Conservation (phyloP, 1,139 yeast genomes). For the Geotrichum cucujoidarum region DNA sequence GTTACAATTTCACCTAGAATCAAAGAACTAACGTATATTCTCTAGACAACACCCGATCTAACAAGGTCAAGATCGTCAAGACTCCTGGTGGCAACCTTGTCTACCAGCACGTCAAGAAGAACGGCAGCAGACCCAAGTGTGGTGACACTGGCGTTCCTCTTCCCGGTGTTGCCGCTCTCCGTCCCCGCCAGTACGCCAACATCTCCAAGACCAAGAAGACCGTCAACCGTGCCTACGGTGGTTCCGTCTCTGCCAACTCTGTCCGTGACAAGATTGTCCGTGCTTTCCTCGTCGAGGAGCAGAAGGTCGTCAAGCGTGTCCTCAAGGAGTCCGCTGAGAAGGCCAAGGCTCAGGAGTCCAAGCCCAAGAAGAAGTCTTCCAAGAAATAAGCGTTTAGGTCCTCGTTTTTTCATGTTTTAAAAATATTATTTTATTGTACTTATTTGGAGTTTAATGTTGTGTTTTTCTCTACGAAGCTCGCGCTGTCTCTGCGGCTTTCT, state of each 20-base stretch:
- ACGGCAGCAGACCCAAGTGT: conserved; percentile 94
- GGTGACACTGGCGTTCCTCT: conserved; percentile 96
- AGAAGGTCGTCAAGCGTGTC: conserved; percentile 98
- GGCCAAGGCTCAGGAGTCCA: conserved; percentile 57
- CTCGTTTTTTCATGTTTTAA: conserved; percentile 16
- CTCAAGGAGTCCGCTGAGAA: conserved; percentile 90
- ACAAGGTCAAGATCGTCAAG: conserved; percentile 98
- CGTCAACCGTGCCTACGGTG: conserved; percentile 99
- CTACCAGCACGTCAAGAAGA: conserved; percentile 96
- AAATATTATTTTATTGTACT: not conserved
- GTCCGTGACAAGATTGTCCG: conserved; percentile 98
- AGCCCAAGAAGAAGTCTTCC: conserved; percentile 32
- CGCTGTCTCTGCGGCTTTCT: no score
- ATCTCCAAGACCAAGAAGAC: conserved; percentile 96
- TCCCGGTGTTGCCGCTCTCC: conserved; percentile 82
- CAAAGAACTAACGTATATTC: not conserved
- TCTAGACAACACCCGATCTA: conserved; percentile 89
- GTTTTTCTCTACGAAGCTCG: no score
- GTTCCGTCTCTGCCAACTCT: conserved; percentile 97
- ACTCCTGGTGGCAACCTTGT: conserved; percentile 99
- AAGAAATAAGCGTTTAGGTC: conserved; percentile 24
- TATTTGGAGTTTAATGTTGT: no score
- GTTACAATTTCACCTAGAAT: no score
- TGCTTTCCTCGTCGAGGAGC: conserved; percentile 99
- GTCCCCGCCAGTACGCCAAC: conserved; percentile 97